Evolutionary conservation across 1,139 yeast species (phyloP), one percentile per base, ranked within the genome.

Genomic region (Lodderomyces parapsilosis): DNA sequence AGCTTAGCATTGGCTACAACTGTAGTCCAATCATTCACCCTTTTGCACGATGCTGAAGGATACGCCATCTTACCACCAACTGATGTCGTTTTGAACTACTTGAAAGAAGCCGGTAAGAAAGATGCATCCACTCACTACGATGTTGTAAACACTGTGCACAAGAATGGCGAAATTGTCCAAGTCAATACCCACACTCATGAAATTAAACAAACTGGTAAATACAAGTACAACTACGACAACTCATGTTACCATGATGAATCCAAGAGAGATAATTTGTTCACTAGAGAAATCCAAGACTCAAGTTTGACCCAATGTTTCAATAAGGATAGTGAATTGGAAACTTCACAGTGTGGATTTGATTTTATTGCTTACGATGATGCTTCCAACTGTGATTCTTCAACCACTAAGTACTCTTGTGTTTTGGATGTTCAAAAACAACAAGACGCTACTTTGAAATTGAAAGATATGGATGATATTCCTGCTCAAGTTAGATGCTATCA

Each of bases 401-500:
- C 54, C 11, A 48, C 48, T 23, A 48, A 49, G 35, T 51, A 48
- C 32, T 46, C 53, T 13, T 51, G 54, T 49, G 49, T 51, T 38
- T 46, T 51, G 36, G 54, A 48, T 40, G 45, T 51, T 28, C 43
- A 43, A 49, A 51, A 47, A 40, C 46, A 43, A 41, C 51, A 49
- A 42, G 53, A 49, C 43, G 49, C 54, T 25, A 48, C 52, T 22
- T n/a, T 22, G 23, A 47, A 43, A 36, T 47, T 51, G 33, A 47
- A 48, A 34, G 43, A 48, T 42, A 51, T 51, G 54, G 53, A 45
- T 33, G 32, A 38, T 34, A 48, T 47, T 34, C 53, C 54, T 25
- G 54, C 54, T 38, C 54, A 51, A 49, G 52, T 49, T 30, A 51
- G 54, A 46, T 51, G 54, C 36, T 51, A 47, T 38, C 46, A 51